A percentile compares a stretch with the other conserved stretches of the same genome.
phyloP scores from a whole-genome alignment of 2,329 filamentous ascomycete species.

The Trichoderma hamatum region DNA sequence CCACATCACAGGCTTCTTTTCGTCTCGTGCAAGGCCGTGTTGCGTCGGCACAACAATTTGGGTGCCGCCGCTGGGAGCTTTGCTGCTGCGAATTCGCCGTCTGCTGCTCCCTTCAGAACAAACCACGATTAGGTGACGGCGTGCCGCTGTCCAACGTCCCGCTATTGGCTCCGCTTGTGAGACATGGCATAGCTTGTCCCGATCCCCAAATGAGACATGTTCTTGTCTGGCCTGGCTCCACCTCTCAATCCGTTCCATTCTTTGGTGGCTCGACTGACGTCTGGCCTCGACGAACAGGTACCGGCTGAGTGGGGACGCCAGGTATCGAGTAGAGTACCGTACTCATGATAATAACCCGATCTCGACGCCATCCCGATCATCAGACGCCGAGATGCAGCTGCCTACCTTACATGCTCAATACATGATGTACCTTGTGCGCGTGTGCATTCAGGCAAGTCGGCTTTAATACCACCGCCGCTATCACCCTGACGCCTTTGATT shows the following conservation, averaged over 20 bases:
- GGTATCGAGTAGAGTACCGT: background rate
- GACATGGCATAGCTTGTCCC: conserved; percentile 23
- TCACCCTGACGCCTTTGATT: background rate
- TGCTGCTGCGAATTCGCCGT: background rate
- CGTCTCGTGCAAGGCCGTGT: background rate
- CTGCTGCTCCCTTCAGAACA: background rate
- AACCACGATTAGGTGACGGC: too few relatives aligned
- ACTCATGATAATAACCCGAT: conserved; percentile 8
- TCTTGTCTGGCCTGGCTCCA: conserved; percentile 18
- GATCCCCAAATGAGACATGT: conserved; percentile 23
- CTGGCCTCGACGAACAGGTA: conserved; percentile 19
- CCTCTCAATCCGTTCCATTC: conserved; percentile 1
- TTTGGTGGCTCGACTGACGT: conserved; percentile 15
- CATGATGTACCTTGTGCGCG: background rate
- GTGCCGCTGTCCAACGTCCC: background rate
- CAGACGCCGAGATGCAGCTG: background rate
- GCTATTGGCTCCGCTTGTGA: conserved; percentile 19
- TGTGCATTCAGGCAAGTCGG: background rate
- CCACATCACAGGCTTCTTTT: background rate
- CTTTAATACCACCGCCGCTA: background rate
- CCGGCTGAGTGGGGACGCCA: conserved; percentile 2
- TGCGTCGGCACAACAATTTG: background rate
- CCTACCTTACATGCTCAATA: background rate
- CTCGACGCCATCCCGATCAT: conserved; percentile 24
- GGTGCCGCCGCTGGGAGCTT: background rate